Percentiles rank a stretch among this genome's conserved stretches.
These are phyloP conservation scores for Madurella mycetomatis DNA, from an alignment of 2,329 filamentous ascomycete genomes.

Conservation along the genomic window DNA sequence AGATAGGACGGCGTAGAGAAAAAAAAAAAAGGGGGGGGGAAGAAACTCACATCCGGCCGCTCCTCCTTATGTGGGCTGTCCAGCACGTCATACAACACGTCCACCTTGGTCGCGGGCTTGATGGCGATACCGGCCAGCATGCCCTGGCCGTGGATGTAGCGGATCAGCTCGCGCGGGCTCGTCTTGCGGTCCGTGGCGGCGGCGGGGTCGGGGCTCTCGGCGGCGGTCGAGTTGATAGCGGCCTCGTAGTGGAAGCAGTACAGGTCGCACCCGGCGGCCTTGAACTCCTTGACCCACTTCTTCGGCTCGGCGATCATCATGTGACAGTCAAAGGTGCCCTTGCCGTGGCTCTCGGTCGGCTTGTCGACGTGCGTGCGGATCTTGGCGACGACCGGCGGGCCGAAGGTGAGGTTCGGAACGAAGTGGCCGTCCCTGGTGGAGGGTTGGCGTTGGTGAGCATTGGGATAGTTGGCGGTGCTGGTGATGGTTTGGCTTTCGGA, in stretches of 20 bases:
- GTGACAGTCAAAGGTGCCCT: constrained; percentile 97
- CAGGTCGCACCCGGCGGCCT: constrained; percentile 90
- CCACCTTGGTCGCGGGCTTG: constrained; percentile 85
- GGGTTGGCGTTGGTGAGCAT: not conserved
- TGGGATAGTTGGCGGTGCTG: not conserved
- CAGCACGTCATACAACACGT: constrained; percentile 87
- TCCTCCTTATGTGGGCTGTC: constrained; percentile 69
- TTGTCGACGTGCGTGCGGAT: constrained; percentile 80
- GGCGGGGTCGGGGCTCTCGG: constrained; percentile 75
- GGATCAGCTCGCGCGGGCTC: constrained; percentile 77
- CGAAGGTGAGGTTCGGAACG: constrained; percentile 97
- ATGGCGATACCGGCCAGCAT: constrained; percentile 92
- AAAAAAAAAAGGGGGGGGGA: not conserved
- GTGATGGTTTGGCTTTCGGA: not conserved
- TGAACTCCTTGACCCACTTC: constrained; percentile 96
- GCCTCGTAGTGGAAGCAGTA: constrained; percentile 99
- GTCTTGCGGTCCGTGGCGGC: constrained; percentile 66
- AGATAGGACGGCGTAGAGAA: not conserved
- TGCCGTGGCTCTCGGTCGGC: constrained; percentile 64
- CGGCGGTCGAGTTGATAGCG: constrained; percentile 73
- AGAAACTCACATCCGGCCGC: constrained; percentile 74
- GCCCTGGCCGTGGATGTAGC: constrained; percentile 82
- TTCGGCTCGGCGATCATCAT: constrained; percentile 99
- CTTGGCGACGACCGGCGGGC: constrained; percentile 89
- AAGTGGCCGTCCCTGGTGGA: constrained; percentile 87